Evolutionary conservation across 257 asterid genomes (phyloP), one percentile per base, ranked within the genome.

Genomic region (Marsdenia floribunda): DNA sequence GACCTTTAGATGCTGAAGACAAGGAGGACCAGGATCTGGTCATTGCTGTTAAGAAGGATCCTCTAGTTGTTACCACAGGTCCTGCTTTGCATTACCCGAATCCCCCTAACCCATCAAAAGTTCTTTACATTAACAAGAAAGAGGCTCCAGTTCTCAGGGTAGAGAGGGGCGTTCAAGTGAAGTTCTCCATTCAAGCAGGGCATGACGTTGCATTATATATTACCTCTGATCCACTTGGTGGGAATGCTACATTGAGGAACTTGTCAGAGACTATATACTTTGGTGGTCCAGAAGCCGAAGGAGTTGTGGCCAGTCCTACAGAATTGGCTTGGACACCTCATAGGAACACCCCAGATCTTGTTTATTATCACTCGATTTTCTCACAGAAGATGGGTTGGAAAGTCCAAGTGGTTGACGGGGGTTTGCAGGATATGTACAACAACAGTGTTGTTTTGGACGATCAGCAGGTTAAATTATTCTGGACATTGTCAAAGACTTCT

Each of bases 371-470:
- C 54, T 95, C 98, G 63, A 84, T 90, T 44, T 94, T 85, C 68
- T 80, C 82, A 0, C 93, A 87, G 47, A 94, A 94, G 83, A 94
- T 94, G 99, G 99, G 99, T 74, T 94, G 99, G 99, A 94, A 86
- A 86, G 97, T 94, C 70, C 86, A 94, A 84, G 99, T 94, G 77
- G 99, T 94, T 46, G 99, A 94, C 80, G 99, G 97, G 75, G 99
- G 99, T 73, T 82, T 95, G 80, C 89, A 97, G 6, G 99, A 95
- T 85, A 95, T 95, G 99, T 95, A 90, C 79, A 88, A 81, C 73
- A 92, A 81, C 81, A 95, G 98, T 65, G 98, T 95, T 50, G 85
- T 93, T 58, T 85, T 95, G 85, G 99, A 92, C 78, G 99, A 95
- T 86, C 99, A 92, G 83, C 99, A 95, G 84, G 99, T 89, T 64